A percentile compares a stretch with the other conserved stretches of the same genome.
Evolutionary conservation across 2,329 filamentous ascomycete genomes (phyloP).

Genomic region (Aspergillus costaricaensis): DNA sequence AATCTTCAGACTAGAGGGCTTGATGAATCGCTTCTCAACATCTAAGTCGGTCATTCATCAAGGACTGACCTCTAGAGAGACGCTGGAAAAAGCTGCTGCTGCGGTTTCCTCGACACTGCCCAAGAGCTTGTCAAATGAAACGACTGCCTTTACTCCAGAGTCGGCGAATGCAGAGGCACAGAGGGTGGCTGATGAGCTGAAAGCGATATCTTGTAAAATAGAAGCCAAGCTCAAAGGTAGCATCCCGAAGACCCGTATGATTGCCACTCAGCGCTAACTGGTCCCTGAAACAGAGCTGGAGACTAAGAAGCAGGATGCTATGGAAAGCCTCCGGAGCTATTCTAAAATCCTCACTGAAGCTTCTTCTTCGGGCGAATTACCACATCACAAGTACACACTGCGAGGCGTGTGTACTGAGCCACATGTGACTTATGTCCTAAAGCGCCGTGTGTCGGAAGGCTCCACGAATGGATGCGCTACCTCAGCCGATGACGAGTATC

Average conservation of each 20-base stretch:
- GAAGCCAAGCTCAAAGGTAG: slow-evolving; percentile 45
- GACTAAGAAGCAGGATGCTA: slow-evolving; percentile 42
- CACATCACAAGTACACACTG: slow-evolving; percentile 55
- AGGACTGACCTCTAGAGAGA: slow-evolving; percentile 30
- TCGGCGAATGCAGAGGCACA: slow-evolving; percentile 26
- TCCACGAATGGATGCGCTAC: slow-evolving; percentile 23
- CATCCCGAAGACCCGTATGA: neutral
- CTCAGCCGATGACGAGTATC: slow-evolving; percentile 39
- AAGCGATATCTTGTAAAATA: slow-evolving; percentile 39
- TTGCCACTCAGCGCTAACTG: slow-evolving; percentile 11
- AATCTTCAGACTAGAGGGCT: slow-evolving; percentile 33
- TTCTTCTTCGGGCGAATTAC: slow-evolving; percentile 42
- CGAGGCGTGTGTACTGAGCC: slow-evolving; percentile 61
- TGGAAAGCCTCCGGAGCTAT: slow-evolving; percentile 46
- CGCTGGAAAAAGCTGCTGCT: slow-evolving; percentile 40
- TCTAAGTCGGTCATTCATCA: slow-evolving; percentile 21
- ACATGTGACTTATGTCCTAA: slow-evolving; percentile 59
- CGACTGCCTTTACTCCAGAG: slow-evolving; percentile 21
- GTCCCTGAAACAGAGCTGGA: slow-evolving; percentile 43
- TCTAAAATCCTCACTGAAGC: slow-evolving; percentile 51
- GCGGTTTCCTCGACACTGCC: slow-evolving; percentile 31
- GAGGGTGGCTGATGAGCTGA: slow-evolving; percentile 38
- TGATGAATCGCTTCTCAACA: slow-evolving; percentile 34
- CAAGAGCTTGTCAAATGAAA: slow-evolving; percentile 22
- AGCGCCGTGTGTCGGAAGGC: slow-evolving; percentile 31